These are phyloP conservation scores for Lentinula raphanica DNA, from an alignment of 768 basidiomycete genomes.

Conservation along the genomic window DNA sequence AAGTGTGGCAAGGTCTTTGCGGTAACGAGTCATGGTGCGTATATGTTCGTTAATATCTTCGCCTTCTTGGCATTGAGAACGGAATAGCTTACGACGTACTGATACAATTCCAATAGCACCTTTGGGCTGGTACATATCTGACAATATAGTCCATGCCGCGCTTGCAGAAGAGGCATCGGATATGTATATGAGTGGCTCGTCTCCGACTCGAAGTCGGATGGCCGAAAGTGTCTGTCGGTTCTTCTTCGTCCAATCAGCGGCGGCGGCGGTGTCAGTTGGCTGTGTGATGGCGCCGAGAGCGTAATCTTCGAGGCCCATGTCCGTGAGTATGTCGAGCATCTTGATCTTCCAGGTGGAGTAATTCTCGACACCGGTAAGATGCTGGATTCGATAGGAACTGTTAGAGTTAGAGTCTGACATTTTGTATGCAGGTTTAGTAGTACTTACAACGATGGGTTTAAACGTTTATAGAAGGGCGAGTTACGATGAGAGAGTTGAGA, in stretches of 20 bases:
- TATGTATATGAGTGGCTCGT: slow-evolving; percentile 24
- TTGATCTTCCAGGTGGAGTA: slow-evolving; percentile 11
- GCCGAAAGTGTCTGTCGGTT: slow-evolving; percentile 18
- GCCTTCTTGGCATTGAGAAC: slow-evolving; percentile 21
- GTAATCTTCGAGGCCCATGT: slow-evolving; percentile 1
- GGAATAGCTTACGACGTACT: slow-evolving; percentile 21
- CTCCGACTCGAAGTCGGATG: slow-evolving; percentile 24
- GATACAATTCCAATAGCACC: slow-evolving; percentile 23
- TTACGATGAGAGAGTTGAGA: not conserved
- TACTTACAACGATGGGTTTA: not conserved
- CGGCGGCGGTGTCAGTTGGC: not conserved
- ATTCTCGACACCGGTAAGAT: slow-evolving; percentile 8
- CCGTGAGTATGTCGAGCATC: slow-evolving; percentile 11
- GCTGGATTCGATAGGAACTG: slow-evolving; percentile 11
- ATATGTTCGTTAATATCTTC: slow-evolving; percentile 28
- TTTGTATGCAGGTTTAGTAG: too few relatives aligned
- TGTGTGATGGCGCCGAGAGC: not conserved
- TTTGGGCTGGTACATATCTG: slow-evolving; percentile 21
- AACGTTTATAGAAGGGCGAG: not conserved
- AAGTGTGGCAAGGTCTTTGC: slow-evolving; percentile 18
- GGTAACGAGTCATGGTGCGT: slow-evolving; percentile 17
- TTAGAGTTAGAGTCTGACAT: not conserved
- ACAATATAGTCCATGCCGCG: slow-evolving; percentile 24
- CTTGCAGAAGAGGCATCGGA: slow-evolving; percentile 17
- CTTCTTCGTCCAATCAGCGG: not conserved